Conservation (phyloP, 768 basidiomycete species). For the Pleurotus giganteus region DNA sequence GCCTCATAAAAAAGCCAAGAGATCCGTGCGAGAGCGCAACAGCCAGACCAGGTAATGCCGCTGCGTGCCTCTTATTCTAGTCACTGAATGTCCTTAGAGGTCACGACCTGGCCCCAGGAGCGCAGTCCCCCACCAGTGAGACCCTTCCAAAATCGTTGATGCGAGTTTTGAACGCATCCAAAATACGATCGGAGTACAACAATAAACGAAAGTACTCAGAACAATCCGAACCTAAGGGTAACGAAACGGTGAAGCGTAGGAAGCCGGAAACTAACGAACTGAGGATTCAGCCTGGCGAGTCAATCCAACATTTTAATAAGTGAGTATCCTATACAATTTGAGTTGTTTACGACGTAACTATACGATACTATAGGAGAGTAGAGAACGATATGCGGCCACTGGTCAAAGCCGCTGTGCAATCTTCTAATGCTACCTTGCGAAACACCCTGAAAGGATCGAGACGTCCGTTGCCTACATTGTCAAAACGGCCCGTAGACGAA, state of each 20-base stretch:
- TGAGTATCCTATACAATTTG: constrained; percentile 27
- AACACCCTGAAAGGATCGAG: constrained; percentile 35
- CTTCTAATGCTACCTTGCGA: constrained; percentile 51
- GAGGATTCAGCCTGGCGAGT: constrained; percentile 64
- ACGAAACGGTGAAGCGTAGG: constrained; percentile 15
- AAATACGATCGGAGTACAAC: constrained; percentile 52
- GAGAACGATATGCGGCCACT: constrained; percentile 69
- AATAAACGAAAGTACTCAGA: constrained; percentile 41
- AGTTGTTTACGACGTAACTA: not conserved
- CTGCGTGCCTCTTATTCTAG: not conserved
- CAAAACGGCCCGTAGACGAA: constrained; percentile 16
- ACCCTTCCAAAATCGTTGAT: constrained; percentile 66
- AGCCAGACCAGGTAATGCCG: constrained; percentile 39
- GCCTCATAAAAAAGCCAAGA: constrained; percentile 69
- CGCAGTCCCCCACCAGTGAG: constrained; percentile 46
- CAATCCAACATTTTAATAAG: constrained; percentile 76
- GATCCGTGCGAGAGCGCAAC: constrained; percentile 42
- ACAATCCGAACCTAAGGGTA: constrained; percentile 25
- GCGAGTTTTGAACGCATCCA: constrained; percentile 62
- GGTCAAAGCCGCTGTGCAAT: constrained; percentile 58
- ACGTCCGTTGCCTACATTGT: constrained; percentile 7
- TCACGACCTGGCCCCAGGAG: constrained; percentile 46
- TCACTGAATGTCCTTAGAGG: constrained; percentile 33
- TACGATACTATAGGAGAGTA: constrained; percentile 54
- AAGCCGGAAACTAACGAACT: constrained; percentile 25